Base-by-base conservation (phyloP, 75 land plant genomes). In the Pseudotsuga menziesii region DNA sequence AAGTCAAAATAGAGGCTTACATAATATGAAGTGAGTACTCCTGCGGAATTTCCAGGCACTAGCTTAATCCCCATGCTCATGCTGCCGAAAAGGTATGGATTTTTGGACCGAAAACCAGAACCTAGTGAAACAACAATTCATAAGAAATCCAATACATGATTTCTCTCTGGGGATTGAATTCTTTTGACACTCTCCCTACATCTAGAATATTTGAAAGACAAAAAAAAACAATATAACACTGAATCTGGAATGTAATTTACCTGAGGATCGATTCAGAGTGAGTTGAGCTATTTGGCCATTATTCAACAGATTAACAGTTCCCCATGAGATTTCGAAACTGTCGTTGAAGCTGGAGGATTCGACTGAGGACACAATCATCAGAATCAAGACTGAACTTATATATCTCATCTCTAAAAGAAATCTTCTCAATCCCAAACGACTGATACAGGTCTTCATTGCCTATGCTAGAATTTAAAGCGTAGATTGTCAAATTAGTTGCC, bases 21-120 rank as follows among this genome's bases (percentile, higher is more conserved):
- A 73, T 91, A 89, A 56, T 67, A 91, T 6, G 91, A 61, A 14
- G 89, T 86, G 8, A 91, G 85, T 57, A 83, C 80, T 73, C 91
- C 87, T 20, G 89, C 78, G 6, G 87, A 83, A 35, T 86, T 64
- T n/a, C 72, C 81, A 0, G 58, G 27, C 1, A 86, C 81, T 1
- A 89, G 14, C 77, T 91, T 91, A 1, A 91, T 80, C n/a, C 59
- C 80, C 85, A 89, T 73, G 0, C 59, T 77, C 27, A 89, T 77
- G 48, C 73, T 76, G n/a, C 93, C 93, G 0, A 86, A 89, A 2
- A 78, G 61, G 78, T 89, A 91, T 17, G 25, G 52, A 15, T 55
- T 54, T 61, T 73, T 90, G 12, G 92, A 90, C 3, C 25, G 74
- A 72, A 90, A 85, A 14, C 89, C 92, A n/a, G 90, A 72, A 16